Conservation (phyloP, 352 stramenopile genomes). For the Phytophthora pluvialis region DNA sequence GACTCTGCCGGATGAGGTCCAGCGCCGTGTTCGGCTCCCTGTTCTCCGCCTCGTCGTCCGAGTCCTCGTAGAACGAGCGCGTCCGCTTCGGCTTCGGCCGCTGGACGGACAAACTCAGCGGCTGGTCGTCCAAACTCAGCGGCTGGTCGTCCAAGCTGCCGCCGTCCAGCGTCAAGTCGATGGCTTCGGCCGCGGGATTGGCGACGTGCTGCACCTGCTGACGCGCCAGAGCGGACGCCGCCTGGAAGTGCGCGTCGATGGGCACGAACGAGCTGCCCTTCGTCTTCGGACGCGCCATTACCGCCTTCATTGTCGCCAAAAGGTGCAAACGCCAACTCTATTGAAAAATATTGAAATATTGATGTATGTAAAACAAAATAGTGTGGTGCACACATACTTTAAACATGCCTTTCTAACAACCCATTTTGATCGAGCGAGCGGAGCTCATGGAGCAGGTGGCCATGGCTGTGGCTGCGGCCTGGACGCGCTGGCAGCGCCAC, state of each 20-base stretch:
- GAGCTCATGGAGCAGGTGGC: background rate
- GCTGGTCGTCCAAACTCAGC: conserved; percentile 7
- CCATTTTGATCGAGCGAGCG: no score
- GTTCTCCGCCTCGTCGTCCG: conserved; percentile 58
- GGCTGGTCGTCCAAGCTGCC: conserved; percentile 10
- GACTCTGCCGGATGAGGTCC: conserved; percentile 48
- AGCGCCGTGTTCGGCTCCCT: conserved; percentile 59
- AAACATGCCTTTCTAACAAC: no score
- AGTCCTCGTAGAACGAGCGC: conserved; percentile 65
- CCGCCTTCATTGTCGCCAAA: conserved; percentile 7
- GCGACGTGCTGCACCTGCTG: conserved; percentile 6
- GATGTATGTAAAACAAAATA: no score
- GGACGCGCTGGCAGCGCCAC: conserved; percentile 34
- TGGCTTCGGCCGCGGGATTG: conserved; percentile 30
- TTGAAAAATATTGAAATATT: no score
- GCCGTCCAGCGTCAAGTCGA: conserved; percentile 49
- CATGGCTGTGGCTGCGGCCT: conserved; percentile 19
- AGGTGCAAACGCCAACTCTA: no score
- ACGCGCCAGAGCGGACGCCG: conserved; percentile 17
- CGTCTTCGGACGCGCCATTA: conserved; percentile 2
- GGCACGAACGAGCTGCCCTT: conserved; percentile 44
- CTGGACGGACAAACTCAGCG: conserved; percentile 3
- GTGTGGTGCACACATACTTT: no score
- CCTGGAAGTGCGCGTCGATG: conserved; percentile 68
- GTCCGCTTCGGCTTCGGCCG: conserved; percentile 13